These are phyloP conservation scores for Termitomyces sp. DNA, from an alignment of 768 basidiomycete genomes.

Conservation along the genomic window DNA sequence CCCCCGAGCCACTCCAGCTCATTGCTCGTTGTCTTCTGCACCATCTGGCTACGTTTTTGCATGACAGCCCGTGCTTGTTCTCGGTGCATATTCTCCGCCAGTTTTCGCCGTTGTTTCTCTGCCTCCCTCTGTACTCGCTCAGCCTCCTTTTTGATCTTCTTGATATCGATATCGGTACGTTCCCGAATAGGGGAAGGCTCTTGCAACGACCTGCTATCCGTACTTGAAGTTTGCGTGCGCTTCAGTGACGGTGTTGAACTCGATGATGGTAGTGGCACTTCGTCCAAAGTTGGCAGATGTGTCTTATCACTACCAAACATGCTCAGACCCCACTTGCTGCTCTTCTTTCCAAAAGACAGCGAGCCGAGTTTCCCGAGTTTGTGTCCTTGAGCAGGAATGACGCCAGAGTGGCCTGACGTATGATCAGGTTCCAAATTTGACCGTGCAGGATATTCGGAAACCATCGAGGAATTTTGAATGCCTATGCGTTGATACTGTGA, in stretches of 20 bases:
- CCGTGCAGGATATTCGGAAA: slow-evolving; percentile 47
- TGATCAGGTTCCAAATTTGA: slow-evolving; percentile 38
- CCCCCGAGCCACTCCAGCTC: slow-evolving; percentile 65
- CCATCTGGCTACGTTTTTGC: slow-evolving; percentile 80
- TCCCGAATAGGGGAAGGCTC: slow-evolving; percentile 48
- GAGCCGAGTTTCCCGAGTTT: slow-evolving; percentile 57
- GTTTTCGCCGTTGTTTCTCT: slow-evolving; percentile 78
- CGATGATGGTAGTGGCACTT: slow-evolving; percentile 53
- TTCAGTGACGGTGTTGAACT: slow-evolving; percentile 67
- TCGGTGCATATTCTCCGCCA: slow-evolving; percentile 69
- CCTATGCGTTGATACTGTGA: slow-evolving; percentile 50
- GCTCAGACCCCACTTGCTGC: slow-evolving; percentile 58
- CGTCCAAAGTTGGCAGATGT: slow-evolving; percentile 72
- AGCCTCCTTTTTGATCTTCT: slow-evolving; percentile 80
- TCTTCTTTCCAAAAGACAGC: slow-evolving; percentile 68
- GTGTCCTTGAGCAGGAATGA: slow-evolving; percentile 39
- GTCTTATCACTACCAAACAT: slow-evolving; percentile 78
- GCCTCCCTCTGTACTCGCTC: slow-evolving; percentile 76
- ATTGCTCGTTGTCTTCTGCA: slow-evolving; percentile 51
- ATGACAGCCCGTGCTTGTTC: slow-evolving; percentile 93
- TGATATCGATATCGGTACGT: slow-evolving; percentile 52
- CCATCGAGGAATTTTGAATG: slow-evolving; percentile 48
- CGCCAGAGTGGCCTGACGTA: slow-evolving; percentile 35
- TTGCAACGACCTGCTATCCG: slow-evolving; percentile 63
- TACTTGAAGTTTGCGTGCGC: slow-evolving; percentile 75